Percentiles rank a stretch among this genome's conserved stretches.
Conservation (phyloP, 805 yeast genomes). For the Zygoascus flipseniorum region DNA sequence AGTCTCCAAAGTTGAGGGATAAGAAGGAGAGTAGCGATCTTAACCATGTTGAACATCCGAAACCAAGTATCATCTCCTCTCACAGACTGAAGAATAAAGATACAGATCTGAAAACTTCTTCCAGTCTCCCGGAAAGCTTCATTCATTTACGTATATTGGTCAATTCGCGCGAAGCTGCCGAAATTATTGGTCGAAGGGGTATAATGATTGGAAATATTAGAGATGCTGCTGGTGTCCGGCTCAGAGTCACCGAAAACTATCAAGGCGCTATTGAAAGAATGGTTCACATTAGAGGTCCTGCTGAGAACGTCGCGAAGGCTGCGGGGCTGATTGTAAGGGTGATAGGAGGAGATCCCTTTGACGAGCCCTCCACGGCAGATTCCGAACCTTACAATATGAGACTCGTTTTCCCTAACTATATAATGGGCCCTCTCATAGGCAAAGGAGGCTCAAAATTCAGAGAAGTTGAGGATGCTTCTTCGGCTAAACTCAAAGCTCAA, state of each 20-base stretch:
- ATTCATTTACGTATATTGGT: constrained; percentile 69
- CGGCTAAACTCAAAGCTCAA: constrained; percentile 67
- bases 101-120: neutral
- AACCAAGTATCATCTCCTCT: neutral
- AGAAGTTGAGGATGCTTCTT: constrained; percentile 75
- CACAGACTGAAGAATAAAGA: neutral
- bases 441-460: constrained; percentile 63
- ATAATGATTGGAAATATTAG: constrained; percentile 59
- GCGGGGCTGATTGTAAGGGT: constrained; percentile 66
- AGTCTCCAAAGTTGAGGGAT: neutral
- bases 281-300: constrained; percentile 61
- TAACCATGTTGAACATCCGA: neutral
- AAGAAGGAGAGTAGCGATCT: neutral
- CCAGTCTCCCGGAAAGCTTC: constrained; percentile 15
- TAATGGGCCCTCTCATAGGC: constrained; percentile 78
- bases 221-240: constrained; percentile 51
- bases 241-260: constrained; percentile 65
- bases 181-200: constrained; percentile 76
- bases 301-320: constrained; percentile 74
- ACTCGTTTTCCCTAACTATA: constrained; percentile 64
- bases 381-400: constrained; percentile 50
- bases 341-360: constrained; percentile 57
- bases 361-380: constrained; percentile 47
- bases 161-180: constrained; percentile 64
- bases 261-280: constrained; percentile 68